Percentiles rank a stretch among this genome's conserved stretches.
phyloP scores from a whole-genome alignment of 768 basidiomycete genomes.

The Kondoa subrosea region DNA sequence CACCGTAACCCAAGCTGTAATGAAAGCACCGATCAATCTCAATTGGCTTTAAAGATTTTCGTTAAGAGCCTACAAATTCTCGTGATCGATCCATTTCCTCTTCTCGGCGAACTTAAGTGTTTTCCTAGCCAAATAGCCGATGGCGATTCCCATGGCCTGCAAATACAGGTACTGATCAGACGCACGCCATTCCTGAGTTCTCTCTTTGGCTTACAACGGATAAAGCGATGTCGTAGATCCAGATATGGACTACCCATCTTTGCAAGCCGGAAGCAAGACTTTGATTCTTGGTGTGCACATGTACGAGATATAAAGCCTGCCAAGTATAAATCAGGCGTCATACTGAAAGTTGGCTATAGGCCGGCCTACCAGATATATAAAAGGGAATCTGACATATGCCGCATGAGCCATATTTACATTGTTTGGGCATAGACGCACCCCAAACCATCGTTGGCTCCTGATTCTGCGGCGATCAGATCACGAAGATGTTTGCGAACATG shows the following conservation, averaged over 20 bases:
- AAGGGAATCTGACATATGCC: slow-evolving; percentile 36
- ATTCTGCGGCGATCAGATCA: slow-evolving; percentile 29
- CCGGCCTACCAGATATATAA: slow-evolving; percentile 32
- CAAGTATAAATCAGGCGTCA: background rate
- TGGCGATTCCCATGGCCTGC: slow-evolving; percentile 30
- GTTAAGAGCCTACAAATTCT: slow-evolving; percentile 32
- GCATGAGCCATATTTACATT: too few relatives aligned
- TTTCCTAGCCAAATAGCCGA: slow-evolving; percentile 33
- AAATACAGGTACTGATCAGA: background rate
- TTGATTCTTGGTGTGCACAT: slow-evolving; percentile 24
- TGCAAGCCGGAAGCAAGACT: slow-evolving; percentile 31
- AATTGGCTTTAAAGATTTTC: slow-evolving; percentile 28
- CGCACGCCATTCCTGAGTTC: background rate
- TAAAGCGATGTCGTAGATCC: slow-evolving; percentile 34
- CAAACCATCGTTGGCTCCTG: slow-evolving; percentile 37
- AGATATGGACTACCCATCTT: slow-evolving; percentile 31
- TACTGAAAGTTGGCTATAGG: background rate
- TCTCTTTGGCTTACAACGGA: slow-evolving; percentile 13
- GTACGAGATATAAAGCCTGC: slow-evolving; percentile 30
- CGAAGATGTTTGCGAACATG: background rate
- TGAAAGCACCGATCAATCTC: background rate
- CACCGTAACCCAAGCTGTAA: slow-evolving; percentile 18
- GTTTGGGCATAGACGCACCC: too few relatives aligned
- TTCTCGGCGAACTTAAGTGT: slow-evolving; percentile 30
- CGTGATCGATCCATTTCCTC: slow-evolving; percentile 33